Evolutionary conservation across 2,329 filamentous ascomycete species (phyloP).

Genomic region (Claviceps digitariae): DNA sequence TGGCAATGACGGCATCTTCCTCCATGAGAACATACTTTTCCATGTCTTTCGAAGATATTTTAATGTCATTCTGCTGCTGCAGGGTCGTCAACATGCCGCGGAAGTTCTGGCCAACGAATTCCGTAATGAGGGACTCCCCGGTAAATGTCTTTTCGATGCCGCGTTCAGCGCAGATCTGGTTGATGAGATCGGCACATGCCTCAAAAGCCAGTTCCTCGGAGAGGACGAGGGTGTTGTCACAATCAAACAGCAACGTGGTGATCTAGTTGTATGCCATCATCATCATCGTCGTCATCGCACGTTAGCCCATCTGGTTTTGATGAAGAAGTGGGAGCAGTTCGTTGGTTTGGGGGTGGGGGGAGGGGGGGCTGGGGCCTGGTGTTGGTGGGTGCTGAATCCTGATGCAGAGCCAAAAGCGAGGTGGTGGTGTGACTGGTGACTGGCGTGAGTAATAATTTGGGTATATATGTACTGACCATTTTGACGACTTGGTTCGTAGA

Average conservation of each 20-base stretch:
- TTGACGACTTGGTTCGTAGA: neutral
- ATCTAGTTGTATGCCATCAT: slow-evolving; percentile 26
- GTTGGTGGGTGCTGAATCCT: no score
- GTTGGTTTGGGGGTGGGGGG: neutral
- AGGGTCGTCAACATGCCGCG: slow-evolving; percentile 76
- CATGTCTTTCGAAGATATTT: slow-evolving; percentile 52
- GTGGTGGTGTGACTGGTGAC: no score
- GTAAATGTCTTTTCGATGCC: slow-evolving; percentile 57
- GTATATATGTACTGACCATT: neutral
- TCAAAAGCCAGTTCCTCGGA: slow-evolving; percentile 86
- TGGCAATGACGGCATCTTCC: slow-evolving; percentile 72
- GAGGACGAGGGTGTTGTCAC: slow-evolving; percentile 85
- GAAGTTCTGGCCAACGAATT: slow-evolving; percentile 93
- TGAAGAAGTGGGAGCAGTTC: no score
- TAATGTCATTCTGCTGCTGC: slow-evolving; percentile 62
- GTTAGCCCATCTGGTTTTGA: neutral
- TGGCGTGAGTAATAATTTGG: no score
- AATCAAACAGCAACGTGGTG: slow-evolving; percentile 61
- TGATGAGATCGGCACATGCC: slow-evolving; percentile 79
- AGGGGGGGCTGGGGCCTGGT: neutral
- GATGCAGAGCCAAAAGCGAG: no score
- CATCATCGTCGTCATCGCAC: no score
- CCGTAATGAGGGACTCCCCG: slow-evolving; percentile 61
- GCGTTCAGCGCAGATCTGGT: slow-evolving; percentile 62
- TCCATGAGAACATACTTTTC: slow-evolving; percentile 63